Base-by-base conservation (phyloP, 345 rosid species). In the Combretum micranthum region DNA sequence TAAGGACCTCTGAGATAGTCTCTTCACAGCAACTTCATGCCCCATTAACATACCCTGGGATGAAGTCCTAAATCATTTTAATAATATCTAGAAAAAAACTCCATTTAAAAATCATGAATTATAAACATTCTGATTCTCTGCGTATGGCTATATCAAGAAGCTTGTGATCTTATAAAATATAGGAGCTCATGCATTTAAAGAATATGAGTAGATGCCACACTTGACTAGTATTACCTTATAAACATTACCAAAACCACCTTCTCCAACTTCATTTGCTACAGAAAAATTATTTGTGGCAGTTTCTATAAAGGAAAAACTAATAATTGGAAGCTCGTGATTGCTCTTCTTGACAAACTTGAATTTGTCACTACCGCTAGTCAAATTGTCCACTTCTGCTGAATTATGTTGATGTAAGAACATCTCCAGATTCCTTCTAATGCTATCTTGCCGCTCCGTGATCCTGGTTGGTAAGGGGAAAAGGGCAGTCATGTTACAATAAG, bases 161-260 rank as follows among this genome's bases (percentile, higher is more conserved):
- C 39, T 32, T 32, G 39, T 32, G 8, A 32, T 32, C 39, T 32
- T 5, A 5, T 7, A 32, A 32, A 32, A 32, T 32, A 32, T 32
- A 32, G 39, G 39, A 32, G 8, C 4, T 32, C 9, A 32, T 6
- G 9, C 19, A 6, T 3, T 16, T 46, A 17, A 46, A 16, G 14
- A 46, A 46, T 46, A 46, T n/a, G n/a, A n/a, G n/a, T 14, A 0
- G 49, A 46, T n/a, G n/a, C n/a, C n/a, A n/a, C n/a, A 46, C 14
- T 47, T 10, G 13, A 18, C 19, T 22, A 32, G 49, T 14, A 32
- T 45, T 43, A 69, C 71, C 69, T 62, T 63, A 62, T 66, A 66
- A 55, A 74, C 78, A 19, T 42, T 63, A 9, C 78, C 78, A 55
- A 69, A 69, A 20, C 78, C 75, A 15, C 75, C 78, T 52, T 65